phyloP scores from a whole-genome alignment of 2,329 filamentous ascomycete species.

The Fusarium temperatum region DNA sequence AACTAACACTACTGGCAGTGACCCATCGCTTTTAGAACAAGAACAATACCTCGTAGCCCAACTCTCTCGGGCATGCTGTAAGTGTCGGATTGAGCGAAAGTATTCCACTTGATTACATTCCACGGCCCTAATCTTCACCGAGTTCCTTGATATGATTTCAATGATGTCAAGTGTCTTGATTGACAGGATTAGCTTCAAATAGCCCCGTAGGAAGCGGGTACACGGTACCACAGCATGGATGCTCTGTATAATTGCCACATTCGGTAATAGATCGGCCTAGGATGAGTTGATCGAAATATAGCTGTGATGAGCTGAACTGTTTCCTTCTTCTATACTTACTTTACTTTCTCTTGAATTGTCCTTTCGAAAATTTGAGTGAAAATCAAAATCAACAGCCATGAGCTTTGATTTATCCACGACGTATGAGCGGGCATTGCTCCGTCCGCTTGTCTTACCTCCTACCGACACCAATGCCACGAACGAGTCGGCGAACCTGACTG shows the following conservation, averaged over 20 bases:
- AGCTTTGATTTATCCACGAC: neutral
- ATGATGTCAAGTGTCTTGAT: neutral
- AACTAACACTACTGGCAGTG: neutral
- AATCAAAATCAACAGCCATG: neutral
- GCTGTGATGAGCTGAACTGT: neutral
- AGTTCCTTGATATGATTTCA: neutral
- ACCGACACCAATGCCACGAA: neutral
- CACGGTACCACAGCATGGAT: neutral
- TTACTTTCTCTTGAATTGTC: fast-evolving
- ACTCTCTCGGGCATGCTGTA: no score
- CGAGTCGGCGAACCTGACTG: neutral
- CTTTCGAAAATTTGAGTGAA: no score
- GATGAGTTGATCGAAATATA: neutral
- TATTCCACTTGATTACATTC: neutral
- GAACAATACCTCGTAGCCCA: no score
- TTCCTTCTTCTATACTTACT: no score
- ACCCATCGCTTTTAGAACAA: fast-evolving
- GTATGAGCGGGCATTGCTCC: neutral
- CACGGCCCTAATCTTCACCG: neutral
- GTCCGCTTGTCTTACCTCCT: neutral
- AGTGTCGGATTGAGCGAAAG: neutral
- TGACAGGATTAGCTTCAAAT: neutral
- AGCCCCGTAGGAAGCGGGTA: neutral
- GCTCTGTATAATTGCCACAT: neutral
- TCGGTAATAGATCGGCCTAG: neutral